Conservation (phyloP, 208 protist genomes). For the Crithidia fasciculata region DNA sequence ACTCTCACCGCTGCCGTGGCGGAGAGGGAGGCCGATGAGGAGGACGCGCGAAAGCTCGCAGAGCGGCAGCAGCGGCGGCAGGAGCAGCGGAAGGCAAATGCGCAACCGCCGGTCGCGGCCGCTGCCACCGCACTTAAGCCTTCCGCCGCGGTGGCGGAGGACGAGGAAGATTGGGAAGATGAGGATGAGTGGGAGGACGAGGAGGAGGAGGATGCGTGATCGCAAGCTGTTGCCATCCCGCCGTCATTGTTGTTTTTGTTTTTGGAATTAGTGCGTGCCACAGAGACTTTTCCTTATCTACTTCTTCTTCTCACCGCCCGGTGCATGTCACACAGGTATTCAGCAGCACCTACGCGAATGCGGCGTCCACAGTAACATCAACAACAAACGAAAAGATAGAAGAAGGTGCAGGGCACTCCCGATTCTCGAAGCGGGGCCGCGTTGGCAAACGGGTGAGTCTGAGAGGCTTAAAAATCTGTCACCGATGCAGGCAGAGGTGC, state of each 20-base stretch:
- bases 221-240: not conserved
- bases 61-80: slow-evolving; percentile 19
- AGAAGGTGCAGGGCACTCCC: not conserved
- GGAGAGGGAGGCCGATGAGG: slow-evolving; percentile 33
- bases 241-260: too few species aligned
- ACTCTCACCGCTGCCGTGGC: slow-evolving; percentile 47
- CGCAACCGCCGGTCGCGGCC: not conserved
- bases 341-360: too few species aligned
- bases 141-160: not conserved
- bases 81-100: not conserved
- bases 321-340: not conserved
- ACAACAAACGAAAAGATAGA: not conserved
- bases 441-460: too few species aligned
- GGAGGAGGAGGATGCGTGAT: slow-evolving; percentile 7
- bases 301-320: too few species aligned
- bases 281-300: not conserved
- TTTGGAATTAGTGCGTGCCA: too few species aligned
- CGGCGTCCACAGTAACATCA: not conserved
- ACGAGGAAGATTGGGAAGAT: slow-evolving; percentile 40
- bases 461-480: too few species aligned
- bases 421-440: too few species aligned
- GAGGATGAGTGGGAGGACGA: slow-evolving; percentile 33
- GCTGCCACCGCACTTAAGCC: not conserved
- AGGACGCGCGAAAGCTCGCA: slow-evolving; percentile 21
- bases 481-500: too few species aligned